Conservation (phyloP, 176 grass and related monocot species). For the Oryza rufipogon region DNA sequence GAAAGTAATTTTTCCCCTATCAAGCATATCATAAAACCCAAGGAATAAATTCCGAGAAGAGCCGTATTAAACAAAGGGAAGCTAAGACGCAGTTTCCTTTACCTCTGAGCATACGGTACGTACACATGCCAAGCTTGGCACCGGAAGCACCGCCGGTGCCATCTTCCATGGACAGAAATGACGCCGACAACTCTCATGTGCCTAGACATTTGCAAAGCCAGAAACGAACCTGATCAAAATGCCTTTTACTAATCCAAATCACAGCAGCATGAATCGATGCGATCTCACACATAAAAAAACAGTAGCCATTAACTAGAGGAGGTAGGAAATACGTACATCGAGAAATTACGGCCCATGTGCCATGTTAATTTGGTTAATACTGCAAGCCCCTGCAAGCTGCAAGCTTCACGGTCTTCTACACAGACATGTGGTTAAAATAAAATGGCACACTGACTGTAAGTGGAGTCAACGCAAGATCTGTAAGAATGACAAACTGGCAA, state of each 20-base stretch:
- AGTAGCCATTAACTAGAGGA: slow-evolving; percentile 33
- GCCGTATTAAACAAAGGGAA: not conserved
- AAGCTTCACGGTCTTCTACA: slow-evolving; percentile 33
- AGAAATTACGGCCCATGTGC: slow-evolving; percentile 29
- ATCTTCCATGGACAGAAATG: not conserved
- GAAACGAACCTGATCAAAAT: not conserved
- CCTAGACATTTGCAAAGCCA: slow-evolving; percentile 21
- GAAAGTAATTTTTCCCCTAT: no score
- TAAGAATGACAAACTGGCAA: not conserved
- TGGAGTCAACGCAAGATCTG: slow-evolving; percentile 16
- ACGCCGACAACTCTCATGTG: slow-evolving; percentile 26
- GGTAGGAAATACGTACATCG: slow-evolving; percentile 1
- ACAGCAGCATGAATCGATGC: slow-evolving; percentile 29
- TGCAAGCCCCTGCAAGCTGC: not conserved
- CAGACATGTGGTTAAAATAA: slow-evolving; percentile 1
- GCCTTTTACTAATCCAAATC: slow-evolving; percentile 16
- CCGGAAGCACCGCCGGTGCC: not conserved
- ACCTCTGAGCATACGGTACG: not conserved
- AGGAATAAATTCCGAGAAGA: not conserved
- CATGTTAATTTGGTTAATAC: not conserved
- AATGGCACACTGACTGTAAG: not conserved
- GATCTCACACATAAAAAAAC: slow-evolving; percentile 15
- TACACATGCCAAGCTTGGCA: not conserved
- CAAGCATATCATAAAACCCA: not conserved
- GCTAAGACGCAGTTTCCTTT: not conserved